These are phyloP conservation scores for Quercus cerris DNA, from an alignment of 306 rosid genomes.

Conservation along the genomic window DNA sequence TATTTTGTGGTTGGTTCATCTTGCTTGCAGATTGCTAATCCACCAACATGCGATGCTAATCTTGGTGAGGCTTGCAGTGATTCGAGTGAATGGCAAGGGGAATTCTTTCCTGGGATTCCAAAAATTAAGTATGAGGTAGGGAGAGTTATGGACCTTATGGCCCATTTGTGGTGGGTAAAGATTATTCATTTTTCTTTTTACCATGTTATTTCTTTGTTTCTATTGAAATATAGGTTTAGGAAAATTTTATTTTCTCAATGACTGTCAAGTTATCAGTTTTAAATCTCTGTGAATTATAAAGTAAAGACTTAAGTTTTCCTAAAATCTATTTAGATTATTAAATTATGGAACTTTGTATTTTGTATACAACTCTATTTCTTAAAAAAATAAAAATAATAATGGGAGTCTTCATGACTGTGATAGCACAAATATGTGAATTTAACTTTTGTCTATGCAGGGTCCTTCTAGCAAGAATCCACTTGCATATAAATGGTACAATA, in stretches of 20 bases:
- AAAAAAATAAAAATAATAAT: too few relatives aligned
- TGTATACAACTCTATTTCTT: not conserved
- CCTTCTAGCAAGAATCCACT: slow-evolving; percentile 82
- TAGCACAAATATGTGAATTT: not conserved
- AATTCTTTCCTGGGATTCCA: slow-evolving; percentile 75
- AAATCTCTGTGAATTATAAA: too few relatives aligned
- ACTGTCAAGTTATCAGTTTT: not conserved
- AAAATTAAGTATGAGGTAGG: slow-evolving; percentile 77
- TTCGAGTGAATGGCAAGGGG: slow-evolving; percentile 77
- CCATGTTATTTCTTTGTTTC: not conserved
- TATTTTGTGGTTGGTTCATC: slow-evolving; percentile 5
- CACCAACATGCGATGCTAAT: slow-evolving; percentile 67
- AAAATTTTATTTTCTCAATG: not conserved
- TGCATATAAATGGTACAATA: slow-evolving; percentile 80
- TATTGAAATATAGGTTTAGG: not conserved
- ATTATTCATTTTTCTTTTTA: not conserved
- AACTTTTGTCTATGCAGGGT: slow-evolving; percentile 47
- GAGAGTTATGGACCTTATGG: not conserved
- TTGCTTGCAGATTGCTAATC: slow-evolving; percentile 49
- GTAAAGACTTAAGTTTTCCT: not conserved
- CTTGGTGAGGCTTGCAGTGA: slow-evolving; percentile 39
- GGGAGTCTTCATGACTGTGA: not conserved
- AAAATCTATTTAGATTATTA: not conserved
- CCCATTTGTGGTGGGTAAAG: not conserved
- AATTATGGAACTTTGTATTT: not conserved